Evolutionary conservation across 2,329 filamentous ascomycete species (phyloP), one percentile per base, ranked within the genome.

Genomic region (Fusarium papillatum): DNA sequence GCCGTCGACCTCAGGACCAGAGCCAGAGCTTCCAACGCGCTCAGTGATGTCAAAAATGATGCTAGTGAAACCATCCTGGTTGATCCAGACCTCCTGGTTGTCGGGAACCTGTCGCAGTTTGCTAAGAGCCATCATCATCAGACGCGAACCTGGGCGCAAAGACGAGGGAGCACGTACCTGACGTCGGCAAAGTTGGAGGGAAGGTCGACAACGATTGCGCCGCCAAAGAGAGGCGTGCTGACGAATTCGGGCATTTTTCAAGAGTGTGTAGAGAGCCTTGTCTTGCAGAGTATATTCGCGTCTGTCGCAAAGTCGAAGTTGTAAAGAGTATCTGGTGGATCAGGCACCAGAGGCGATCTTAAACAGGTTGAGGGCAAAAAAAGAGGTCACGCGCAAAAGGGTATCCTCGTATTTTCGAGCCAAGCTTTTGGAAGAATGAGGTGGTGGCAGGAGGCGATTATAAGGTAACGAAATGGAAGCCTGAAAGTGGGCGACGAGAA

Each of bases 51-150:
- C 96, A 84, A 98, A 90, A 79, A 98, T 96, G 82, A 98, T 92
- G 85, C 91, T 95, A 5, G 95, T 95, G 83, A 96, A 96, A 62
- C 95, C 95, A 74, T 94, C 90, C 75, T 91, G 89, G 82, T 97
- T 95, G 80, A 98, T 93, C 86, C 93, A 98, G 78, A 98, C 94
- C 87, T 98, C 96, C 86, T 98, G 96, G 84, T 97, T 94, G 82
- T 96, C 93, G 63, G 94, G 94, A 7, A 96, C 92, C 85, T 95
- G 90, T 75, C 94, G 92, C 78, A 95, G 89, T 66, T 90, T 89
- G 85, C 93, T 95, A 73, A 29, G 57, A 41, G 53, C 29, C 31
- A 57, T 76, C 39, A 79, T 68, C 31, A 72, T 38, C 11, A 66
- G 55, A 34, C 62, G 26, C 17, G 36, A 57, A 57, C 17, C 22